Base-by-base conservation (phyloP, 768 basidiomycete genomes). In the Tylopilus rubrobrunneus region DNA sequence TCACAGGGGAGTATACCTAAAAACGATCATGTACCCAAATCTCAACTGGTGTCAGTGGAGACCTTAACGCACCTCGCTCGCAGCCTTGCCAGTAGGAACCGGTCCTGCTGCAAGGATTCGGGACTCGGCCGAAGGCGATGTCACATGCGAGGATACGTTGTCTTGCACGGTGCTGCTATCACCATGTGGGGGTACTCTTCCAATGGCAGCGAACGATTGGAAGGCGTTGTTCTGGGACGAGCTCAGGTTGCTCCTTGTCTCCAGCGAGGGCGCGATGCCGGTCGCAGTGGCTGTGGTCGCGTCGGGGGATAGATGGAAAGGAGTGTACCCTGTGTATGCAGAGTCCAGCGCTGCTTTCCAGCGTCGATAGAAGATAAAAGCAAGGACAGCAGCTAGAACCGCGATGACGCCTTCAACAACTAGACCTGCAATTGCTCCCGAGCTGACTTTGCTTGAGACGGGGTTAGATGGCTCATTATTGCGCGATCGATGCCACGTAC, bases 361-460 rank as follows among this genome's bases (percentile, higher is more conserved):
- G 14, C 62, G 64, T 19, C 57, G 42, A 27, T 66, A 62, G 51
- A 66, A 68, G 29, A 64, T 42, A 23, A 51, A 31, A 0, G 67
- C 66, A 0, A 45, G 52, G 1, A 23, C 57, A 0, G 55, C 52
- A 19, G 66, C 62, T 1, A 62, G 31, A 31, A 56, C 19, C 14
- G 62, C 62, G 3, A 59, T 28, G 4, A 53, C 52, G 1, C 42
- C 51, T 21, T 59, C 60, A 0, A 68, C 40, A 12, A 56, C 59
- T 4, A 68, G 47, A 9, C 66, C 68, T 27, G 55, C 62, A 15
- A 68, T 64, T 9, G 53, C 56, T 23, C 64, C 67, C 15, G 66
- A 57, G 21, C 59, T 52, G 23, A 67, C 34, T 17, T 41, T 19
- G 19, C 64, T 68, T 45, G 25, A 37, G 21, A 9, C 39, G 5